A percentile compares a stretch with the other conserved stretches of the same genome.
phyloP scores from a whole-genome alignment of 2,329 filamentous ascomycete species.

The Rasamsonia emersonii region DNA sequence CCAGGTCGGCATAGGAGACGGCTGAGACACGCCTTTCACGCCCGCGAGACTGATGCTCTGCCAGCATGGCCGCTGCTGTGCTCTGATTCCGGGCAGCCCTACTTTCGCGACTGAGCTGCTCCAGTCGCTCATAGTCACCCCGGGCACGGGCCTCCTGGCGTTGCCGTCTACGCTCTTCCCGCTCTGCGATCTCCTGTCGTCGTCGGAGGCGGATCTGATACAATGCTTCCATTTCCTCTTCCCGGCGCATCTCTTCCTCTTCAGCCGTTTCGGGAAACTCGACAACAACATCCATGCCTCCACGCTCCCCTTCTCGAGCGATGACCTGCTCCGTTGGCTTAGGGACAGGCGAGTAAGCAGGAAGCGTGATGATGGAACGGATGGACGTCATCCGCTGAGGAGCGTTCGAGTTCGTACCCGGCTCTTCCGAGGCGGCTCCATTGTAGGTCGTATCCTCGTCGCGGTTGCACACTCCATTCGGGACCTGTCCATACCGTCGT shows the following conservation, averaged over 20 bases:
- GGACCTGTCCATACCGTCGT: constrained; percentile 21
- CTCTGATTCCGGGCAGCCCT: constrained; percentile 41
- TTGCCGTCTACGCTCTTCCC: constrained; percentile 63
- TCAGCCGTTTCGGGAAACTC: constrained; percentile 75
- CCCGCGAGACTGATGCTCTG: constrained; percentile 36
- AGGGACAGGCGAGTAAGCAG: constrained; percentile 68
- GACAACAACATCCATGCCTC: constrained; percentile 81
- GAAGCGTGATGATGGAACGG: constrained; percentile 88
- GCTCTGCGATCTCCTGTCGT: constrained; percentile 64
- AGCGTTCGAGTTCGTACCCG: constrained; percentile 27
- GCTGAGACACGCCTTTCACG: constrained; percentile 39
- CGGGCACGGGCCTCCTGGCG: constrained; percentile 63
- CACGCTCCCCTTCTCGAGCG: constrained; percentile 82
- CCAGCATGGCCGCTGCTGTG: constrained; percentile 31
- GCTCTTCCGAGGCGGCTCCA: constrained; percentile 18
- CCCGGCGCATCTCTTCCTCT: constrained; percentile 67
- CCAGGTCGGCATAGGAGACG: constrained; percentile 40
- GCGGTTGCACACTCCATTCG: constrained; percentile 14
- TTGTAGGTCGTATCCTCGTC: constrained; percentile 18
- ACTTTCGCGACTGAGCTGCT: constrained; percentile 50
- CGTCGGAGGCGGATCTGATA: constrained; percentile 81
- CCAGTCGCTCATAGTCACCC: constrained; percentile 62
- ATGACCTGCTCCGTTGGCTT: constrained; percentile 72
- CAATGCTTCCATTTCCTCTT: constrained; percentile 85
- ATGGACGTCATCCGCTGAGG: constrained; percentile 80